A percentile compares a stretch with the other conserved stretches of the same genome.
phyloP scores from a whole-genome alignment of 2,329 filamentous ascomycete genomes.

The Pseudocercospora fijiensis region DNA sequence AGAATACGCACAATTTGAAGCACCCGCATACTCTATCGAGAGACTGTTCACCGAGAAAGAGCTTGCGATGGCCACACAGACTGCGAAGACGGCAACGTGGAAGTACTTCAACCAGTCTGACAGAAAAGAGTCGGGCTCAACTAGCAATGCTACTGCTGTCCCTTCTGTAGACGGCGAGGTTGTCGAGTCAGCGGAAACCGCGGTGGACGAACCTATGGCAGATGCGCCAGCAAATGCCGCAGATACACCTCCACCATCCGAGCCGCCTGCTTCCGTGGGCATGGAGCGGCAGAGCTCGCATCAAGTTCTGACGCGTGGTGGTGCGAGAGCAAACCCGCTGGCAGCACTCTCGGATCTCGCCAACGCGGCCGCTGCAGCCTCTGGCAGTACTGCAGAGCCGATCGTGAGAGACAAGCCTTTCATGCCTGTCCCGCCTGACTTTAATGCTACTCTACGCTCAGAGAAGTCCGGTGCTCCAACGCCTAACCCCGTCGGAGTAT shows the following conservation, averaged over 20 bases:
- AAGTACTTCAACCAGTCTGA: slow-evolving; percentile 56
- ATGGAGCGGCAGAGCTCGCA: slow-evolving; percentile 62
- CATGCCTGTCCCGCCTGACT: slow-evolving; percentile 47
- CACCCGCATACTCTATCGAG: slow-evolving; percentile 60
- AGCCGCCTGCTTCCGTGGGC: slow-evolving; percentile 41
- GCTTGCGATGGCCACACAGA: slow-evolving; percentile 60
- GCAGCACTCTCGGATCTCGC: slow-evolving; percentile 57
- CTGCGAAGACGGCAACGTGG: slow-evolving; percentile 59
- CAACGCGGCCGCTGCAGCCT: slow-evolving; percentile 40
- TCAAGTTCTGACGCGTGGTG: slow-evolving; percentile 55
- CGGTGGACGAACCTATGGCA: slow-evolving; percentile 28
- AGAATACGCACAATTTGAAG: slow-evolving; percentile 57
- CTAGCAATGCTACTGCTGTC: slow-evolving; percentile 31
- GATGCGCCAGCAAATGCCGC: slow-evolving; percentile 29
- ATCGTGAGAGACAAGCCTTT: slow-evolving; percentile 42
- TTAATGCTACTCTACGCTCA: slow-evolving; percentile 47
- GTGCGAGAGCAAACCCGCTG: slow-evolving; percentile 48
- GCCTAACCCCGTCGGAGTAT: slow-evolving; percentile 43
- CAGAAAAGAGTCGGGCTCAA: slow-evolving; percentile 28
- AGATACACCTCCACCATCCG: slow-evolving; percentile 32
- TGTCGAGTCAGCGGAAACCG: slow-evolving; percentile 32
- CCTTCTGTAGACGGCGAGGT: slow-evolving; percentile 35
- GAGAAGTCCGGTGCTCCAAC: slow-evolving; percentile 50
- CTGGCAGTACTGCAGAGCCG: slow-evolving; percentile 32
- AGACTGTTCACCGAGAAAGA: slow-evolving; percentile 68